These are phyloP conservation scores for Paecilomyces niveus DNA, from an alignment of 2,329 filamentous ascomycete genomes.

Conservation along the genomic window DNA sequence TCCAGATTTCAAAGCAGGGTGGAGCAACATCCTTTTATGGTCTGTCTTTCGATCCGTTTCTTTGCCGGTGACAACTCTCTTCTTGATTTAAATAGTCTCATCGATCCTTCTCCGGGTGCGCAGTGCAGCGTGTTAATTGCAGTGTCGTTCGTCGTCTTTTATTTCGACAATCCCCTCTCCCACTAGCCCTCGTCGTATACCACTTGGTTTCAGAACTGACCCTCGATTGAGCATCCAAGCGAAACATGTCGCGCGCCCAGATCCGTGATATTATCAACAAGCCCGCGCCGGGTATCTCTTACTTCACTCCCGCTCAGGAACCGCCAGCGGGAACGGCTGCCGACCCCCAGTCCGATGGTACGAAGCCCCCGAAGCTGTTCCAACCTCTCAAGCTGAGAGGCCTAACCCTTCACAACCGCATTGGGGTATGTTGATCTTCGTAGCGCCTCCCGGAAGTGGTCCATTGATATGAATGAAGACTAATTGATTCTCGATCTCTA, in stretches of 20 bases:
- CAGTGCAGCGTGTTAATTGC: background rate
- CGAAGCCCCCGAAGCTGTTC: conserved; percentile 50
- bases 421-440: conserved; percentile 40
- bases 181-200: background rate
- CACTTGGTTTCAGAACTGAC: background rate
- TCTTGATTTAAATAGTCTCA: background rate
- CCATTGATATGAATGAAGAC: background rate
- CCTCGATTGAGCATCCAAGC: background rate
- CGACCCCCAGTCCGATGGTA: conserved; percentile 33
- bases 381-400: conserved; percentile 51
- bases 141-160: background rate
- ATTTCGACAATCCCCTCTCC: background rate
- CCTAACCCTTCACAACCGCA: conserved; percentile 60
- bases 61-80: background rate
- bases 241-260: background rate
- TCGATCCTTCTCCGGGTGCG: background rate
- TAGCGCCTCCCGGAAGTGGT: background rate
- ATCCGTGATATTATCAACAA: conserved; percentile 27
- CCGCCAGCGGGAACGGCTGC: conserved; percentile 31
- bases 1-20: background rate
- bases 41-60: background rate
- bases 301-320: conserved; percentile 32
- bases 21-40: background rate
- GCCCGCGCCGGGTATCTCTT: conserved; percentile 35
- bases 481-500: conserved; percentile 9